Evolutionary conservation across 202 grass and related monocot genomes (phyloP), one percentile per base, ranked within the genome.

Genomic region (Carex sylvatica): DNA sequence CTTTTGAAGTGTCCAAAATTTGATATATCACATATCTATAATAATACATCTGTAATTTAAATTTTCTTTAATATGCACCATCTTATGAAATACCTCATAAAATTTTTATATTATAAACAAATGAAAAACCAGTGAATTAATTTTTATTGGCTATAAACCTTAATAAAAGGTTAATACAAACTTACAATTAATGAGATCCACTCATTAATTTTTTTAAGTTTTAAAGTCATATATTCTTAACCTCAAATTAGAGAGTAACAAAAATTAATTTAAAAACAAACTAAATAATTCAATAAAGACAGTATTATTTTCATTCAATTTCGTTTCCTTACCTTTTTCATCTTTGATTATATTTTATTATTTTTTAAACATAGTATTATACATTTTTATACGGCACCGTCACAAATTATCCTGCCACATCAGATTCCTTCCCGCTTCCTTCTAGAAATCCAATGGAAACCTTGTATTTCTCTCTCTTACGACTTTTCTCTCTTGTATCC

Each of bases 381-480:
- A 60, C 9, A 60, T 0, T 67, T 22, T 44, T 8, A 70, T 46
- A 44, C 33, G 9, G 11, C 15, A 79, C 35, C 9, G 76, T 6
- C 76, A 79, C 76, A 79, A 38, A 40, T 36, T 11, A 79, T 59
- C 54, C 15, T 19, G 3, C 0, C 31, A 42, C 58, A 70, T 5
- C 11, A 60, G 76, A 79, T 79, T 60, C 76, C 53, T 79, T 40
- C 36, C 38, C 11, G 8, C 35, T 70, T 44, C 36, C 75, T 79
- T 79, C 75, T 62, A 79, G 75, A 79, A 79, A 79, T 77, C 73
- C 46, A 78, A 56, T 38, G 24, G 49, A 78, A 33, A 46, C 16
- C 10, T 14, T 7, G 0, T 56, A 52, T 78, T 28, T 78, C 28
- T 78, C 74, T 61, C 74, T 78, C 74, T 61, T 61, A 78, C 49